Conservation (phyloP, 2,329 filamentous ascomycete genomes). For the Tolypocladium ovalisporum region DNA sequence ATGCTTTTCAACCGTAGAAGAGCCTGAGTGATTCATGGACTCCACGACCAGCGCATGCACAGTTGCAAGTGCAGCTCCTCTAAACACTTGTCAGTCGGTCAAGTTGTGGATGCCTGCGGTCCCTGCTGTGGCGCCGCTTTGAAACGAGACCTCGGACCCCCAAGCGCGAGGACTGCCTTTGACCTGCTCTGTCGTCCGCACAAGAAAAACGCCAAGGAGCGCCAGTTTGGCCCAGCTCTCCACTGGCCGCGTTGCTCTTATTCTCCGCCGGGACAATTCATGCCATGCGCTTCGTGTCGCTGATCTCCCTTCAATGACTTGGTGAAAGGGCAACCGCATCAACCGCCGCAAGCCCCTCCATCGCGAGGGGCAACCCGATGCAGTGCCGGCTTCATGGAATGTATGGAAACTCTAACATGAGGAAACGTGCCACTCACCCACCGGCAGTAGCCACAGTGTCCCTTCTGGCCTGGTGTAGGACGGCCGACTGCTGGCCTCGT, state of each 20-base stretch:
- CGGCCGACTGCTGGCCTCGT: neutral
- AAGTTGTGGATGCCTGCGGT: neutral
- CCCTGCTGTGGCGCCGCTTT: neutral
- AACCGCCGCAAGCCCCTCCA: neutral
- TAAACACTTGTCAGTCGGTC: no score
- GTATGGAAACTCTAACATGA: neutral
- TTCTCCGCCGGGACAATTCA: neutral
- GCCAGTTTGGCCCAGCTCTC: neutral
- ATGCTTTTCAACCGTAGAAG: no score
- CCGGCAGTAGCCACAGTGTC: neutral
- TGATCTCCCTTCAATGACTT: neutral
- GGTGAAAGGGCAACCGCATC: neutral
- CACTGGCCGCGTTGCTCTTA: no score
- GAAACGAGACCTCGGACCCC: neutral
- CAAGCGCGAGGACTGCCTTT: neutral
- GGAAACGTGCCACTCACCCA: neutral
- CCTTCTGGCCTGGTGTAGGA: neutral
- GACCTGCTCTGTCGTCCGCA: no score
- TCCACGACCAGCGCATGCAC: no score
- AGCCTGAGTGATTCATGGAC: no score
- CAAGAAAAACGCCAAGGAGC: neutral
- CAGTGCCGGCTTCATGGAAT: neutral
- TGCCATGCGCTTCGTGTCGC: neutral
- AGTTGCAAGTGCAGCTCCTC: no score
- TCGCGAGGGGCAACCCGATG: neutral